A percentile compares a stretch with the other conserved stretches of the same genome.
These are phyloP conservation scores for Corynascus novoguineensis DNA, from an alignment of 495 filamentous ascomycete genomes.

Conservation along the genomic window DNA sequence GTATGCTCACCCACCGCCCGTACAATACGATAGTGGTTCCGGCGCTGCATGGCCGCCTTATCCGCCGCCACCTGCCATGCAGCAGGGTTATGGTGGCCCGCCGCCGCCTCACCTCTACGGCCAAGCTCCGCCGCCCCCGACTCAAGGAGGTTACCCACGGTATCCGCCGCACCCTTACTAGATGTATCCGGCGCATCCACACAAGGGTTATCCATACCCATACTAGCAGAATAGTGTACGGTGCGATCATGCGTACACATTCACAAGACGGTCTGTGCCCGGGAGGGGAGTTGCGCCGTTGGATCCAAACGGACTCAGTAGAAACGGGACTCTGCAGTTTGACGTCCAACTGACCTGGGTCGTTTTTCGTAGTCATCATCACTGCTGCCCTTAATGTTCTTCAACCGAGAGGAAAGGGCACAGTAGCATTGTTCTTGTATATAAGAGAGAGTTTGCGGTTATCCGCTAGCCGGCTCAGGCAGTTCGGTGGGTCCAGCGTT, in stretches of 20 bases:
- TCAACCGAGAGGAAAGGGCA: no score
- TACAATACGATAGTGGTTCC: background rate
- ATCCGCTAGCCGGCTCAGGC: background rate
- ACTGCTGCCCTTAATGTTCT: background rate
- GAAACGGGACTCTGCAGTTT: background rate
- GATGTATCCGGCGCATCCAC: no score
- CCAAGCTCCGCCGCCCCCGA: conserved; percentile 16
- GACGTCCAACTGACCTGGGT: background rate
- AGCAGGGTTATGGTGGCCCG: conserved; percentile 15
- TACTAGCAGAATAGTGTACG: no score
- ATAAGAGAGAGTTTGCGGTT: background rate
- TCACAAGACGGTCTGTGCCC: background rate
- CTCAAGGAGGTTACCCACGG: conserved; percentile 14
- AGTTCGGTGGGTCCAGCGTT: background rate
- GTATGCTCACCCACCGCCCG: conserved; percentile 9
- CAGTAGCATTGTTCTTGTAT: background rate
- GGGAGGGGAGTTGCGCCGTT: background rate
- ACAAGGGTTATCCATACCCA: no score
- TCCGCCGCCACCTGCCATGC: conserved; percentile 9
- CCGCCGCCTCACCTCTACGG: conserved; percentile 19
- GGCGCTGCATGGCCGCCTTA: conserved; percentile 13
- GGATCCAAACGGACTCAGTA: background rate
- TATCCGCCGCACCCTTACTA: conserved; percentile 17
- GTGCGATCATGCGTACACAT: no score
- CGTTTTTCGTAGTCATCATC: background rate